These are phyloP conservation scores for Puccinia brachypodii DNA, from an alignment of 1,284 basidiomycete genomes.

Conservation along the genomic window DNA sequence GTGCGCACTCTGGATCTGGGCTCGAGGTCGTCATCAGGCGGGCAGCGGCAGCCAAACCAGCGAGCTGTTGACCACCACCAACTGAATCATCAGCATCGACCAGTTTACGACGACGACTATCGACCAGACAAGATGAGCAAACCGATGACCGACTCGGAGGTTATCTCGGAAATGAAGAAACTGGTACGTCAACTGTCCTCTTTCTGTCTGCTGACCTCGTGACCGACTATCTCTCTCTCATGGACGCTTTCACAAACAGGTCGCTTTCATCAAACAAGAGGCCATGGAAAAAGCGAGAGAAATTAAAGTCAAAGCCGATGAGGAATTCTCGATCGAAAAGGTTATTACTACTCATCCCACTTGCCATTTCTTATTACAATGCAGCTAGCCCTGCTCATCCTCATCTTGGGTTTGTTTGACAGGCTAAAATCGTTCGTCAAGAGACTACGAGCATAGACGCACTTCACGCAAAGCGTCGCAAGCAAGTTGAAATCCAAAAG, in stretches of 20 bases:
- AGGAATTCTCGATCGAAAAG: slow-evolving; percentile 97
- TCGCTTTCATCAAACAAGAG: slow-evolving; percentile 95
- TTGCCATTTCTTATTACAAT: too few species aligned
- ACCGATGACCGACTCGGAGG: slow-evolving; percentile 48
- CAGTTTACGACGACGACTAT: neutral
- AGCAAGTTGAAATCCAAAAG: slow-evolving; percentile 84
- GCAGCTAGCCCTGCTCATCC: neutral
- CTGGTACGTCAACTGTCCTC: slow-evolving; percentile 5
- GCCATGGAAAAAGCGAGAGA: slow-evolving; percentile 94
- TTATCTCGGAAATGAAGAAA: slow-evolving; percentile 48
- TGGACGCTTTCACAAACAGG: slow-evolving; percentile 61
- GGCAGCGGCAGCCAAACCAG: too few species aligned
- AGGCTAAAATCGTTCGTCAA: slow-evolving; percentile 94
- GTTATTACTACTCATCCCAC: slow-evolving; percentile 61
- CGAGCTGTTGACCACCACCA: too few species aligned
- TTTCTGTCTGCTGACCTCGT: neutral
- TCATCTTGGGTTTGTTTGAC: slow-evolving; percentile 28
- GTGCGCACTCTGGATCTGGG: too few species aligned
- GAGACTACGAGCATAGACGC: slow-evolving; percentile 88
- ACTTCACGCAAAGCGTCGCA: slow-evolving; percentile 88
- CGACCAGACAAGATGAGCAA: slow-evolving; percentile 37
- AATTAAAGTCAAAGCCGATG: slow-evolving; percentile 91
- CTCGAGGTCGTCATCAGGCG: too few species aligned
- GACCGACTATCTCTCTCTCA: neutral
- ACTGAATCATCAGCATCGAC: too few species aligned